A percentile compares a stretch with the other conserved stretches of the same genome.
These are phyloP conservation scores for Mycena crocata DNA, from an alignment of 768 basidiomycete genomes.

Conservation along the genomic window DNA sequence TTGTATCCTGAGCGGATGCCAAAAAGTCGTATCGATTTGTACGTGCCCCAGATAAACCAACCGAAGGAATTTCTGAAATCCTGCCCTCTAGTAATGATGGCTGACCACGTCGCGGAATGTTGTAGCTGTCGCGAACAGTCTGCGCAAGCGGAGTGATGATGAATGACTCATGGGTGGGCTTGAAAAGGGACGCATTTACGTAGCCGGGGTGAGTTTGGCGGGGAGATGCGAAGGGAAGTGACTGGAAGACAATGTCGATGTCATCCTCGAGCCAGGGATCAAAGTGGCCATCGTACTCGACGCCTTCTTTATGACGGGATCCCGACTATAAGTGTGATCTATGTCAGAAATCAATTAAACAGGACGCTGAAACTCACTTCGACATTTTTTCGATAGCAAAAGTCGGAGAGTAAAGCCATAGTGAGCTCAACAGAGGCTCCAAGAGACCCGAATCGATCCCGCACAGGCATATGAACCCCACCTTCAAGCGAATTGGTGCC, in stretches of 20 bases:
- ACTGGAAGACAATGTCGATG: conserved; percentile 11
- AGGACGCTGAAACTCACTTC: background rate
- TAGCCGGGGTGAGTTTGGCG: conserved; percentile 8
- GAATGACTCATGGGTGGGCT: conserved; percentile 1
- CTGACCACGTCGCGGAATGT: background rate
- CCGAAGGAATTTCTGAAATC: background rate
- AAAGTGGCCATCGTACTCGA: conserved; percentile 13
- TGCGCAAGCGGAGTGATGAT: background rate
- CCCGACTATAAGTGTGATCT: background rate
- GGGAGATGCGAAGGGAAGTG: conserved; percentile 1
- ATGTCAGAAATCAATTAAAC: background rate
- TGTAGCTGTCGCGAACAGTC: background rate
- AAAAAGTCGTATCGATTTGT: conserved; percentile 2
- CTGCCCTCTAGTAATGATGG: background rate
- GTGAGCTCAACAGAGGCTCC: conserved; percentile 16
- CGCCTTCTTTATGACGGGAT: background rate
- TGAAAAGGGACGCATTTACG: conserved; percentile 13
- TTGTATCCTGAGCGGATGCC: conserved; percentile 1
- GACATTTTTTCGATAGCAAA: conserved; percentile 20
- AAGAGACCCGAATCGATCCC: background rate
- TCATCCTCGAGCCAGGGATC: conserved; percentile 16
- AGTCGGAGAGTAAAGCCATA: conserved; percentile 9
- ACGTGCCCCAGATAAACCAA: background rate
- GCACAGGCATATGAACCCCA: background rate
- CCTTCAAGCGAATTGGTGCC: conserved; percentile 11